Percentiles rank a stretch among this genome's conserved stretches.
Conservation (phyloP, 176 grass and related monocot species). For the Phragmites australis region DNA sequence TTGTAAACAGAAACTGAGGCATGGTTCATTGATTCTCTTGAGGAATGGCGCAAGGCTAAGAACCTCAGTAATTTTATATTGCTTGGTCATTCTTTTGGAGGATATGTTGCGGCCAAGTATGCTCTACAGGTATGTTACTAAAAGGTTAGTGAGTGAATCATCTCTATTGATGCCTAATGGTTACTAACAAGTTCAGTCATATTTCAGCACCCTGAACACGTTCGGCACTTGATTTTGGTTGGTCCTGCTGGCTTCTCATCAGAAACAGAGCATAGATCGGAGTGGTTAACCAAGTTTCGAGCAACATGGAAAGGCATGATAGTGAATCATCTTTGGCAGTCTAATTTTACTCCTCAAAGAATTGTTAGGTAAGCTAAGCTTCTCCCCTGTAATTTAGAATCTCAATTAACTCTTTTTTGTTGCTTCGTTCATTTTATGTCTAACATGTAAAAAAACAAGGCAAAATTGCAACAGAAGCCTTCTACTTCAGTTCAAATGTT, state of each 20-base stretch:
- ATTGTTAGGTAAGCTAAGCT: constrained; percentile 60
- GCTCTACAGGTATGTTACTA: constrained; percentile 65
- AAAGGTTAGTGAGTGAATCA: background rate
- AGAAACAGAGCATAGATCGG: constrained; percentile 80
- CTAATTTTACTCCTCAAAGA: constrained; percentile 92
- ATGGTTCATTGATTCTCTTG: constrained; percentile 99
- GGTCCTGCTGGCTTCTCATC: constrained; percentile 91
- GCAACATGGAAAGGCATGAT: constrained; percentile 89
- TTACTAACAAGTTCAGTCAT: constrained; percentile 36
- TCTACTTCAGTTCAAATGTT: background rate
- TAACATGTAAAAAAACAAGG: background rate
- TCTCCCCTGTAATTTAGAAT: background rate
- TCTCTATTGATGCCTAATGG: constrained; percentile 1
- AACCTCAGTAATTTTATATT: constrained; percentile 93
- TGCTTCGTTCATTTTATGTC: background rate
- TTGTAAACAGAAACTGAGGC: constrained; percentile 83
- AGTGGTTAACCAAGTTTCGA: constrained; percentile 86
- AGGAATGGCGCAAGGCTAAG: constrained; percentile 98
- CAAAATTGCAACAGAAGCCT: background rate
- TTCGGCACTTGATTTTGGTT: constrained; percentile 95
- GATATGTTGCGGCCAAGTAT: constrained; percentile 97
- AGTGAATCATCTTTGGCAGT: constrained; percentile 96
- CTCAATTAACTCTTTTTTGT: constrained; percentile 7
- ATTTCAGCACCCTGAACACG: constrained; percentile 92
- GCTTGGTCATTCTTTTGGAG: constrained; percentile 96